Conservation (phyloP, 140 eudicot genomes). For the Ambrosia hybrid region DNA sequence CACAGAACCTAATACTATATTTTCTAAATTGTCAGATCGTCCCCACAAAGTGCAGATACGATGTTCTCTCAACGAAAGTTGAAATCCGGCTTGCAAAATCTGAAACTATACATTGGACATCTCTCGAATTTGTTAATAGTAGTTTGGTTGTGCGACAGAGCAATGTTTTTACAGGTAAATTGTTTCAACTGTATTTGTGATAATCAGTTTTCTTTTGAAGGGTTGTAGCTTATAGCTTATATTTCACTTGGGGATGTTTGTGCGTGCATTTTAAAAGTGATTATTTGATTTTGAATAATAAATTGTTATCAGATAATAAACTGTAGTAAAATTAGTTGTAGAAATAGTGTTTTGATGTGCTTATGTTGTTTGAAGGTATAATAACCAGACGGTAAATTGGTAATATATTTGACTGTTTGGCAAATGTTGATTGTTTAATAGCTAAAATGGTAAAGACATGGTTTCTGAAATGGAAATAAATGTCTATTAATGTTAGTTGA, state of each 20-base stretch:
- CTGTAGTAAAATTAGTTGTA: background rate
- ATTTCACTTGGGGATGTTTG: constrained; percentile 7
- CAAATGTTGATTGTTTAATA: too few species aligned
- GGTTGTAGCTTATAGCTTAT: background rate
- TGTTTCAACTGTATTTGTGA: background rate
- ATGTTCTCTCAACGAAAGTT: constrained; percentile 79
- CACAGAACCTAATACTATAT: constrained; percentile 3
- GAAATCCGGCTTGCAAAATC: constrained; percentile 94
- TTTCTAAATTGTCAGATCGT: constrained; percentile 52
- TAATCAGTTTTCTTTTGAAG: background rate
- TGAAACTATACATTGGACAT: constrained; percentile 80
- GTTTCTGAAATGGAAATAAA: too few species aligned
- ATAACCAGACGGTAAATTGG: too few species aligned
- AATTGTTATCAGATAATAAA: background rate
- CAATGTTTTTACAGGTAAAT: constrained; percentile 58
- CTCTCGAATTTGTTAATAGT: constrained; percentile 63
- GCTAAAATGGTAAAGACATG: too few species aligned
- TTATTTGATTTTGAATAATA: background rate
- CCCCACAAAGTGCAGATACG: constrained; percentile 74
- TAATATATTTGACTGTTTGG: too few species aligned
- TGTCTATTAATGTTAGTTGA: too few species aligned
- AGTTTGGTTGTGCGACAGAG: constrained; percentile 45
- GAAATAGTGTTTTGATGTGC: constrained; percentile 7
- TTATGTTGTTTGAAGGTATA: background rate
- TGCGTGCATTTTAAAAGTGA: background rate